Conservation (phyloP, 2,329 filamentous ascomycete genomes). For the Aspergillus sp. region DNA sequence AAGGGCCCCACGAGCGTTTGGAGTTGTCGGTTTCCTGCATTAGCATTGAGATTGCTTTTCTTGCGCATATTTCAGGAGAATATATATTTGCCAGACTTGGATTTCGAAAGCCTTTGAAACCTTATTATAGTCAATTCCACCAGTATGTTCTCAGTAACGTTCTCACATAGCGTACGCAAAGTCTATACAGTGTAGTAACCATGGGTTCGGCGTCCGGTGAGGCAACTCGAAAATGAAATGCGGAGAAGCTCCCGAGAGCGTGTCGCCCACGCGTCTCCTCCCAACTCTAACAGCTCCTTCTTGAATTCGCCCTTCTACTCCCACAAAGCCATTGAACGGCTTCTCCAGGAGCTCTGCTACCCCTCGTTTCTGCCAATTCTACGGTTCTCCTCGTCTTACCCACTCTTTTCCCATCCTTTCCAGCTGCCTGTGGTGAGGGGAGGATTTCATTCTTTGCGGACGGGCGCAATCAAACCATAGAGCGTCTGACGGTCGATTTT, state of each 20-base stretch:
- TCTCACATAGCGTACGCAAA: not conserved
- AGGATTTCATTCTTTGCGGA: not conserved
- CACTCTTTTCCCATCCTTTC: not conserved
- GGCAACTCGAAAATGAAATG: not conserved
- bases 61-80: not conserved
- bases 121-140: not conserved
- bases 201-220: not conserved
- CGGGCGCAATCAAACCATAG: not conserved
- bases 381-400: not conserved
- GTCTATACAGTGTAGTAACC: not conserved
- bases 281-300: constrained; percentile 6
- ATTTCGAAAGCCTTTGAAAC: not conserved
- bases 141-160: not conserved
- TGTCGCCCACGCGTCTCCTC: constrained; percentile 31
- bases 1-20: not conserved
- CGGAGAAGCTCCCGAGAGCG: constrained; percentile 21
- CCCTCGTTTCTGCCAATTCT: not conserved
- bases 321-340: not conserved
- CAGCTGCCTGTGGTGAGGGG: no score
- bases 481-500: not conserved
- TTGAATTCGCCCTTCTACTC: not conserved
- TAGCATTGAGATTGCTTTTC: not conserved
- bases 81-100: not conserved
- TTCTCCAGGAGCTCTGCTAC: not conserved
- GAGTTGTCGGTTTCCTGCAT: not conserved